phyloP scores from a whole-genome alignment of 495 filamentous ascomycete species.

The Aeminium ludgeri region DNA sequence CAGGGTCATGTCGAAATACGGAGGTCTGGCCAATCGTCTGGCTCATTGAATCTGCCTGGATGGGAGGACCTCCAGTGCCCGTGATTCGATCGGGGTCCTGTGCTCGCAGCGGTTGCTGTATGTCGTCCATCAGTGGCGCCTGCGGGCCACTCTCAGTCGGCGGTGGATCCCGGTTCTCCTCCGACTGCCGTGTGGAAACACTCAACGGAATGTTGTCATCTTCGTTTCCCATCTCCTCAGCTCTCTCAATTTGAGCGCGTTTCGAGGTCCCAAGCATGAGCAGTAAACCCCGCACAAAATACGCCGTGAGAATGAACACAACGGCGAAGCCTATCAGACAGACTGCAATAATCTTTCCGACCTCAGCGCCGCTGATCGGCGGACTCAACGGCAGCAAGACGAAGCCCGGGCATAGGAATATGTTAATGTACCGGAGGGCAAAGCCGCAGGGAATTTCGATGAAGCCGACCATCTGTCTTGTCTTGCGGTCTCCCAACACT shows the following conservation, averaged over 20 bases:
- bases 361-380: constrained; percentile 33
- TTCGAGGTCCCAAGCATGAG: constrained; percentile 32
- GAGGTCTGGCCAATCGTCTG: background rate
- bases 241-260: constrained; percentile 30
- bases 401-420: constrained; percentile 39
- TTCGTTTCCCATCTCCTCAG: constrained; percentile 31
- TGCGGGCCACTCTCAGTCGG: background rate
- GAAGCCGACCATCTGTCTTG: constrained; percentile 27
- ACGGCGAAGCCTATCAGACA: constrained; percentile 37
- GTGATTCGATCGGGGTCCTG: constrained; percentile 26
- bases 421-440: constrained; percentile 37
- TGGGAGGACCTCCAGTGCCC: constrained; percentile 26
- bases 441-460: constrained; percentile 36
- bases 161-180: background rate
- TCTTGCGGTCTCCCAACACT: constrained; percentile 30
- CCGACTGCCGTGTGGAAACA: background rate
- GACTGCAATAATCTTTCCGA: constrained; percentile 36
- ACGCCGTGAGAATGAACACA: constrained; percentile 14
- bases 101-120: constrained; percentile 17
- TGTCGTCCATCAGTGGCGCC: constrained; percentile 1
- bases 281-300: constrained; percentile 34
- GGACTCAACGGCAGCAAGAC: constrained; percentile 36
- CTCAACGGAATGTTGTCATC: constrained; percentile 25
- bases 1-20: constrained; percentile 21
- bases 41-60: background rate